Base-by-base conservation (phyloP, 306 rosid species). In the Rosa multiflora region DNA sequence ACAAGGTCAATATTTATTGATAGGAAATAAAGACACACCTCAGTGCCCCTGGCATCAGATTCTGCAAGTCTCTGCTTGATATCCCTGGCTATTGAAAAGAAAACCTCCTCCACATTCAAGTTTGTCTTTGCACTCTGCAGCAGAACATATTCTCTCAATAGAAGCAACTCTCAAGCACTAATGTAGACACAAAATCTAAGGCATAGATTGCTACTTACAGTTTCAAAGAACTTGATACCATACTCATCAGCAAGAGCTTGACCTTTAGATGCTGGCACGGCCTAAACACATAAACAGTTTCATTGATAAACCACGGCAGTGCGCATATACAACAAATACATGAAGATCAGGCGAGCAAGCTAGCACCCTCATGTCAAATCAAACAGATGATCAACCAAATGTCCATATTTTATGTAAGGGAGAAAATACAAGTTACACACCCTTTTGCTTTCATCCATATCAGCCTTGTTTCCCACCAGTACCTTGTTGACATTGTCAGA, bases 181-280 rank as follows among this genome's bases (percentile, higher is more conserved):
- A 10, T n/a, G 62, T 29, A 78, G 79, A 51, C 62, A 21, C 56
- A 58, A 73, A 73, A 77, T 74, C 47, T 46, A 61, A 71, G 69
- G 66, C 80, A 59, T 78, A 3, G 26, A 70, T 63, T 78, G 12
- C 70, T 49, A 89, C 97, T 92, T 86, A 92, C 97, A 51, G 95
- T 92, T 83, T 92, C 95, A 71, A 90, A 90, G 85, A 92, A 92
- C 87, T 92, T 87, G 88, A 92, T 92, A 40, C 95, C 93, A 83
- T 87, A 92, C 87, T 92, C 97, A 81, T 92, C 97, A 70, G 97
- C 97, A 86, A 92, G 97, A 39, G 97, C 97, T 86, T 92, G 97
- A 62, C 97, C 97, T 83, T 82, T 90, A 56, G 97, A 81, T 48
- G 97, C 88, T 44, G 97, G 98, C 73, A 91, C 94, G 76, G 91